A percentile compares a stretch with the other conserved stretches of the same genome.
These are phyloP conservation scores for Pythium pyrilobum DNA, from an alignment of 352 stramenopile species.

Conservation along the genomic window DNA sequence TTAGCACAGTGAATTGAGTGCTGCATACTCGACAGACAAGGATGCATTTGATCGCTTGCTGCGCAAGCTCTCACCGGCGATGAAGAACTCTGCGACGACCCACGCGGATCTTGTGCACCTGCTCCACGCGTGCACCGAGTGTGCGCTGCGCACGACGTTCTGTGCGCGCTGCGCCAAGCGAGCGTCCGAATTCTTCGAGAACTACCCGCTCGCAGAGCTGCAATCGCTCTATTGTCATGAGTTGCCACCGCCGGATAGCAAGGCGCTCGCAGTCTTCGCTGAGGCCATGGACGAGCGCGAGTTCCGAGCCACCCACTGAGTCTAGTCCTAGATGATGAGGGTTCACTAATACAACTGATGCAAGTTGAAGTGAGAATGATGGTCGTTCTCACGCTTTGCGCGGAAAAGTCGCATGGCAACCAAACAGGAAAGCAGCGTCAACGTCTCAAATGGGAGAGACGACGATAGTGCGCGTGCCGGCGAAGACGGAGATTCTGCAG, in stretches of 20 bases:
- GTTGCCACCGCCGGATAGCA: slow-evolving; percentile 42
- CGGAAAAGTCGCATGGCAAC: not conserved
- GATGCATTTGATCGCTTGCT: slow-evolving; percentile 49
- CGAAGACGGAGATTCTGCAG: slow-evolving; percentile 18
- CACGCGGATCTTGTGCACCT: slow-evolving; percentile 53
- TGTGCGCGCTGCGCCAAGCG: slow-evolving; percentile 39
- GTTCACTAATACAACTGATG: not conserved
- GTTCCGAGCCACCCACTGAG: slow-evolving; percentile 24
- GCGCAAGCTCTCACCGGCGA: slow-evolving; percentile 52
- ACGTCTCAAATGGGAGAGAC: not conserved
- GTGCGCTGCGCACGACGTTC: slow-evolving; percentile 48
- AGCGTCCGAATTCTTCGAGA: slow-evolving; percentile 59
- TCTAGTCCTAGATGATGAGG: not conserved
- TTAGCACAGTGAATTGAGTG: too few relatives aligned
- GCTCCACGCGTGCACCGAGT: slow-evolving; percentile 48
- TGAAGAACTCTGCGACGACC: slow-evolving; percentile 49
- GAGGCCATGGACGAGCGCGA: slow-evolving; percentile 36
- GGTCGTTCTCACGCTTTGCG: not conserved
- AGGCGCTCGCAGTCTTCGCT: slow-evolving; percentile 36
- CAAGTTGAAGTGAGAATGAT: slow-evolving; percentile 28
- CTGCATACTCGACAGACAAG: slow-evolving; percentile 44
- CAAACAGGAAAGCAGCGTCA: not conserved
- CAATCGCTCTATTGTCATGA: slow-evolving; percentile 48
- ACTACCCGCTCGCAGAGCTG: slow-evolving; percentile 46
- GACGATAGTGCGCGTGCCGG: slow-evolving; percentile 8